Evolutionary conservation across 768 basidiomycete genomes (phyloP).

Genomic region (Hericium rajendrae): DNA sequence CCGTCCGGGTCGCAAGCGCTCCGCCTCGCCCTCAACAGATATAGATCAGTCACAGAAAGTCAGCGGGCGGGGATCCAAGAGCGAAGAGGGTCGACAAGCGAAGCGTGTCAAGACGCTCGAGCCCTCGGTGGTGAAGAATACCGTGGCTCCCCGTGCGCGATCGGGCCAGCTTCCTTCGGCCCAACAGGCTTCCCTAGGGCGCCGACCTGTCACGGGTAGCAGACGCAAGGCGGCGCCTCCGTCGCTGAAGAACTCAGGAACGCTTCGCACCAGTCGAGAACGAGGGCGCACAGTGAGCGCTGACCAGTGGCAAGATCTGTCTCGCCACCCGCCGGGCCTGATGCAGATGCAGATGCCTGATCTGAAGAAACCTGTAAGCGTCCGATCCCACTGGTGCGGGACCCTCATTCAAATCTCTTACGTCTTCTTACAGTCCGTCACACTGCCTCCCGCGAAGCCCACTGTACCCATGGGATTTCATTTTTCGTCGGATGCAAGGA

Average conservation of each 20-base stretch:
- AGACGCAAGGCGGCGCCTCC: background rate
- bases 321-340: constrained; percentile 12
- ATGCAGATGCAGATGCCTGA: constrained; percentile 15
- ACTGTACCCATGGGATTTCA: constrained; percentile 39
- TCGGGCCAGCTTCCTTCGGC: background rate
- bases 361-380: constrained; percentile 24
- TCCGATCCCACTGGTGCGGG: constrained; percentile 15
- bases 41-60: constrained; percentile 20
- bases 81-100: background rate
- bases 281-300: constrained; percentile 1
- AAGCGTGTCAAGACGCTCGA: constrained; percentile 9
- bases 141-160: constrained; percentile 3
- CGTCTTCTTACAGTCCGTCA: background rate
- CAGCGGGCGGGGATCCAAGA: constrained; percentile 19
- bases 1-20: constrained; percentile 40
- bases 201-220: constrained; percentile 1
- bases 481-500: constrained; percentile 40
- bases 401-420: background rate
- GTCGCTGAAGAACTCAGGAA: background rate
- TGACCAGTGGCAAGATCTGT: constrained; percentile 5
- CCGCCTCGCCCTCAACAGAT: constrained; percentile 20
- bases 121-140: constrained; percentile 13
- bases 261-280: background rate
- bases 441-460: constrained; percentile 15
- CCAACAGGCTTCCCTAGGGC: constrained; percentile 2